Percentiles rank a stretch among this genome's conserved stretches.
phyloP scores from a whole-genome alignment of 164 flowering plant species.

The Platanus orientalis region DNA sequence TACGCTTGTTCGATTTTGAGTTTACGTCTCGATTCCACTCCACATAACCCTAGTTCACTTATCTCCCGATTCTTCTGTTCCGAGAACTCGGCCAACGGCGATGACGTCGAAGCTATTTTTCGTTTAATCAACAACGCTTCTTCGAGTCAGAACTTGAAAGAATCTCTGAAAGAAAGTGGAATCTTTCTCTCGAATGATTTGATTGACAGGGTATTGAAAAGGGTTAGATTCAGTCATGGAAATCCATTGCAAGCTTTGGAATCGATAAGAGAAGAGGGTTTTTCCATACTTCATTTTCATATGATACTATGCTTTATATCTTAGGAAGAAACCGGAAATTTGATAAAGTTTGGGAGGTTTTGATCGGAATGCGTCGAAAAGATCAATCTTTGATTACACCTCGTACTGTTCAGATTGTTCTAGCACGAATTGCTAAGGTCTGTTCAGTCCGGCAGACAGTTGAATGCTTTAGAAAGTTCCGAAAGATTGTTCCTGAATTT shows the following conservation, averaged over 20 bases:
- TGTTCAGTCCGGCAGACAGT: slow-evolving; percentile 77
- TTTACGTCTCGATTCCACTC: not conserved
- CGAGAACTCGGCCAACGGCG: slow-evolving; percentile 5
- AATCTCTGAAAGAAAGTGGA: slow-evolving; percentile 38
- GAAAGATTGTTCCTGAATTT: slow-evolving; percentile 41
- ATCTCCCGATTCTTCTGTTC: slow-evolving; percentile 17
- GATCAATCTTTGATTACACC: slow-evolving; percentile 56
- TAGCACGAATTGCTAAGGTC: slow-evolving; percentile 71
- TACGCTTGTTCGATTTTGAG: slow-evolving; percentile 12
- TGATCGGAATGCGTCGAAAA: slow-evolving; percentile 46
- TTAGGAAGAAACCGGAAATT: slow-evolving; percentile 65
- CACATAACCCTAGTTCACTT: slow-evolving; percentile 12
- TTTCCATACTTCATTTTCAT: slow-evolving; percentile 54
- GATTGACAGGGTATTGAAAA: slow-evolving; percentile 61
- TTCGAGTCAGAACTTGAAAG: slow-evolving; percentile 28
- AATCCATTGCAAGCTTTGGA: slow-evolving; percentile 66
- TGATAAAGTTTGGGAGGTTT: slow-evolving; percentile 54
- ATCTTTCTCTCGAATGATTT: slow-evolving; percentile 58
- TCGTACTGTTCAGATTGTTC: slow-evolving; percentile 60
- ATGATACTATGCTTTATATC: slow-evolving; percentile 74
- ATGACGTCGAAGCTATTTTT: slow-evolving; percentile 22
- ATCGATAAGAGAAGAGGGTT: slow-evolving; percentile 45
- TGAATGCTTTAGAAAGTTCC: slow-evolving; percentile 56
- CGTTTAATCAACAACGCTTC: slow-evolving; percentile 37
- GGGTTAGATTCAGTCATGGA: slow-evolving; percentile 72